Base-by-base conservation (phyloP, 768 basidiomycete genomes). In the Boletus subparvulus region DNA sequence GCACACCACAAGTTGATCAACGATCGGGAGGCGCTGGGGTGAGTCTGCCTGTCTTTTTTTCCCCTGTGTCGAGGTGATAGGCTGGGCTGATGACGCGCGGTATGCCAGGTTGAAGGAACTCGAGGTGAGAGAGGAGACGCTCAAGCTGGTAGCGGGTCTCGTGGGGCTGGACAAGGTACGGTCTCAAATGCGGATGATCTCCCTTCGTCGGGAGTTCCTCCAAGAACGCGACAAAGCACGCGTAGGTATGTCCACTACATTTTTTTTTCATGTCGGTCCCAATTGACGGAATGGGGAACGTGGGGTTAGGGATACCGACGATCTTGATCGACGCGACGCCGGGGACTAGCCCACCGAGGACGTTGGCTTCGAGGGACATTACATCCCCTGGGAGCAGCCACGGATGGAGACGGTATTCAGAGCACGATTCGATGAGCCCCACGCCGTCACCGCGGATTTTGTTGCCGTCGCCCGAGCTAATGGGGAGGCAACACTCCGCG, bases 1-100 rank as follows among this genome's bases (percentile, higher is more conserved):
- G 88, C 92, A 1, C 96, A 97, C 68, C 87, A 98, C 75, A 94
- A 92, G 70, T 75, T 98, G 50, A 93, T 98, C 60, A 82, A 92
- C 48, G 94, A 97, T 72, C 83, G 83, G 28, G 90, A 93, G 32
- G 95, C 95, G 14, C 75, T 98, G 26, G 82, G 86, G 95, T 96
- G 70, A 68, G 92, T 82, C 9, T 58, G 16, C 12, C 42, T 6
- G 6, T 26, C 8, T 1, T 30, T 30, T 21, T 6, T 10, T 10
- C 1, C 35, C 2, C 3, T 13, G 14, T 35, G 19, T 39, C 24
- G 7, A 11, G 28, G 40, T 21, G 36, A 11, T 36, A 5, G 24
- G 7, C 16, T 42, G 11, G 30, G 32, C 42, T 49, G 50, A 46
- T 26, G 47, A 26, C 44, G 42, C 39, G 37, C 17, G 33, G 11